Conservation (phyloP, 805 yeast genomes). For the Candida orba region DNA sequence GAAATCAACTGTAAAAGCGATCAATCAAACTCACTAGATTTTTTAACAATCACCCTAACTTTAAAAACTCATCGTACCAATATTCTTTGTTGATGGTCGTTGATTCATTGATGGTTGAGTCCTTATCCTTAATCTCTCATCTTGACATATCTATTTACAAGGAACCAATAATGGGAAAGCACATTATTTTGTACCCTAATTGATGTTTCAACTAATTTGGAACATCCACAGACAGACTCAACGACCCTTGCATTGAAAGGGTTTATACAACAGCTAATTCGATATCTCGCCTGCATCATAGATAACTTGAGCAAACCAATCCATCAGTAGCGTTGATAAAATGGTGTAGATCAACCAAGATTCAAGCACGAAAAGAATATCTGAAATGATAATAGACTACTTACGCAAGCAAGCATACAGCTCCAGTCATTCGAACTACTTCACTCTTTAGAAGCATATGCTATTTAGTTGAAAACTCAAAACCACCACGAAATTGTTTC, state of each 20-base stretch:
- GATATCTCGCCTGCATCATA: constrained; percentile 1
- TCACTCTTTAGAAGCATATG: no score
- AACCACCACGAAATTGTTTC: no score
- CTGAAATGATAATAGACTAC: neutral
- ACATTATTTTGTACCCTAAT: constrained; percentile 1
- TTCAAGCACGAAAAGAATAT: constrained; percentile 1
- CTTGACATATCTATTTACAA: neutral
- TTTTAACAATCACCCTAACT: no score
- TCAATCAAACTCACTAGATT: no score
- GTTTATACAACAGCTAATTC: neutral
- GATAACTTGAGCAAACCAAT: constrained; percentile 3
- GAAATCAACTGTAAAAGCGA: no score
- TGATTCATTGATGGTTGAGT: neutral
- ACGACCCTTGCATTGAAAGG: neutral
- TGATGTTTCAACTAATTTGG: no score
- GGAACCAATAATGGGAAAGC: neutral
- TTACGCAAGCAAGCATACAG: neutral
- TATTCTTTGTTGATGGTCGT: no score
- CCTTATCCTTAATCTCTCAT: neutral
- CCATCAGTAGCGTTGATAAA: neutral
- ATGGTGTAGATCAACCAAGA: no score
- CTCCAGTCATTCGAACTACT: no score
- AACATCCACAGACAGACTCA: neutral
- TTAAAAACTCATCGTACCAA: no score
- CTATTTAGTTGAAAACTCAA: no score